phyloP scores from a whole-genome alignment of 202 grass and related monocot genomes.

The Schoenoplectus triqueter region DNA sequence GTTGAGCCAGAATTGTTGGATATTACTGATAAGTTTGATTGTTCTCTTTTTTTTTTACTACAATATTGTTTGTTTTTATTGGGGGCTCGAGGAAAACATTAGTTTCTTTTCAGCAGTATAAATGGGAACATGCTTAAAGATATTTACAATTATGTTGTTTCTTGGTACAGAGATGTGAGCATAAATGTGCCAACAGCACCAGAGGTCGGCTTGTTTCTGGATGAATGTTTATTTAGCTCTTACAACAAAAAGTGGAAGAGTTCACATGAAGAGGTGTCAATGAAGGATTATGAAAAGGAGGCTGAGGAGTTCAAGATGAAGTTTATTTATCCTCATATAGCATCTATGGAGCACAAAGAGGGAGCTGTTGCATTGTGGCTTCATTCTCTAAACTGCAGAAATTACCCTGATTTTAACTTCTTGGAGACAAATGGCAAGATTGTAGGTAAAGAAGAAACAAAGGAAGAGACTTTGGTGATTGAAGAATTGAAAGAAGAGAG shows the following conservation, averaged over 20 bases:
- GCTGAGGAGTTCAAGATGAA: slow-evolving; percentile 84
- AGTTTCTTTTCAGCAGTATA: neutral
- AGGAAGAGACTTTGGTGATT: slow-evolving; percentile 30
- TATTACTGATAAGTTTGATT: neutral
- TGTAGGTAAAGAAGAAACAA: slow-evolving; percentile 14
- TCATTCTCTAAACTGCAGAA: slow-evolving; percentile 77
- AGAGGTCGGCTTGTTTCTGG: slow-evolving; percentile 80
- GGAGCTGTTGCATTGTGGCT: slow-evolving; percentile 82
- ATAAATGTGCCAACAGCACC: slow-evolving; percentile 95
- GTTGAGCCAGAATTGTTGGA: neutral
- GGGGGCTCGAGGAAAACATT: neutral
- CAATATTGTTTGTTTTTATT: neutral
- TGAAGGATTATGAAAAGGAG: slow-evolving; percentile 71
- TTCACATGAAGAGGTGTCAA: slow-evolving; percentile 81
- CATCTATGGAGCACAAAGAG: slow-evolving; percentile 88
- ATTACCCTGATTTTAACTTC: slow-evolving; percentile 85
- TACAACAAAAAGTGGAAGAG: slow-evolving; percentile 88
- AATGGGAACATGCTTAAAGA: neutral
- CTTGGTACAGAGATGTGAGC: slow-evolving; percentile 72
- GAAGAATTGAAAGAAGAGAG: slow-evolving; percentile 34
- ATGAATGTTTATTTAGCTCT: slow-evolving; percentile 83
- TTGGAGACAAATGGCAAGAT: slow-evolving; percentile 44
- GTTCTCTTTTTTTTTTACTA: neutral
- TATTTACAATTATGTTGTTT: slow-evolving; percentile 24
- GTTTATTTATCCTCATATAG: slow-evolving; percentile 89